Evolutionary conservation across 179 eudicot genomes (phyloP), one percentile per base, ranked within the genome.

Genomic region (Corrigiola litoralis): DNA sequence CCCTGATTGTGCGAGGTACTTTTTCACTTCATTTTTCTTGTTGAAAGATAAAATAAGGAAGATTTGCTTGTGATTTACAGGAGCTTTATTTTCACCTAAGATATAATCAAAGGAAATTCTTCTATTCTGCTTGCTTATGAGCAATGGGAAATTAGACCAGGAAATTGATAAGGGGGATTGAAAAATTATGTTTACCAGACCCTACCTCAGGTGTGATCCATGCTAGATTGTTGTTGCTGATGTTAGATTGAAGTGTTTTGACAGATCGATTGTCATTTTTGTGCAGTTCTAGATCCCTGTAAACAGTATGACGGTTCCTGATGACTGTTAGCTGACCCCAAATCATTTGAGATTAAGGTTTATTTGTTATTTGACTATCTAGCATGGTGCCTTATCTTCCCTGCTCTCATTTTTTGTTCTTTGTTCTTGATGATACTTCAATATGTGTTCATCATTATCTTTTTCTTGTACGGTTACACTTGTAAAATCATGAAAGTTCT

Each of bases 1-100:
- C 76, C 72, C 91, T 29, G 97, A 94, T 62, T 94, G 99, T 73
- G 69, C 74, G 54, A 81, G 95, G 98, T 92, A 80, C 37, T 60
- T 21, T 61, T 6, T 50, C 63, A 49, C 48, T 8, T 54, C 47
- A 1, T 16, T 29, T 31, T 59, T 24, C 33, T 18, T 17, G n/a
- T 48, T 37, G 34, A 33, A 31, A 57, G 29, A 25, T 24, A 61
- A 61, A 0, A 61, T 29, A 29, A 18, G 16, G 29, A 45, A 61
- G n/a, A n/a, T n/a, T n/a, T n/a, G n/a, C n/a, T n/a, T n/a, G n/a
- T n/a, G n/a, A n/a, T n/a, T n/a, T 20, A 32, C 18, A 13, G 13
- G 23, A 34, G 32, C 9, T 28, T 27, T 42, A 17, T 45, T 28
- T 47, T 36, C 13, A 25, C 28, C 6, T 0, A 13, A 18, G 28